A percentile compares a stretch with the other conserved stretches of the same genome.
These are phyloP conservation scores for Kwoniella heveanensis DNA, from an alignment of 768 basidiomycete species.

Conservation along the genomic window DNA sequence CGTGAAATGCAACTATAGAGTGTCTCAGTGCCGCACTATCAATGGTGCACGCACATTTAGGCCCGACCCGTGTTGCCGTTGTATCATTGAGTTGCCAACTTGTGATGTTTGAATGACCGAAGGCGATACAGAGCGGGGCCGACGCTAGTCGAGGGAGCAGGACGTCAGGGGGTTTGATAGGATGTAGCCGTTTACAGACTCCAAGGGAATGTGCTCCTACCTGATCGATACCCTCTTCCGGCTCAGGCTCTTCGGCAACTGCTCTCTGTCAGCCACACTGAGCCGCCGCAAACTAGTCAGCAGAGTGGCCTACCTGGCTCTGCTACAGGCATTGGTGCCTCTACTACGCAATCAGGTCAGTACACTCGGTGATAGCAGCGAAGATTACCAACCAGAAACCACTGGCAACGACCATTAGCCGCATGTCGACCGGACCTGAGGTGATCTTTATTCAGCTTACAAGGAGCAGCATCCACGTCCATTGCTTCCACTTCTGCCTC, in stretches of 20 bases:
- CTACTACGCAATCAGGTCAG: constrained; percentile 5
- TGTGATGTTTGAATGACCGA: constrained; percentile 5
- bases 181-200: too few species aligned
- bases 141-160: not conserved
- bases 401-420: not conserved
- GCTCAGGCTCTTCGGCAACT: not conserved
- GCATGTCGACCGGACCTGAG: too few species aligned
- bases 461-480: constrained; percentile 5
- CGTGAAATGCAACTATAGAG: constrained; percentile 18
- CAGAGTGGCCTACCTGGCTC: not conserved
- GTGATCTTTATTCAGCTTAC: too few species aligned
- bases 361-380: not conserved
- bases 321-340: constrained; percentile 1
- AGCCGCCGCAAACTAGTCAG: not conserved
- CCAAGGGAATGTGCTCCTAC: too few species aligned
- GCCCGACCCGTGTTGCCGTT: not conserved
- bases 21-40: constrained; percentile 13
- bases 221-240: not conserved
- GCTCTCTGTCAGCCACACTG: not conserved
- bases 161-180: too few species aligned
- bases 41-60: constrained; percentile 14
- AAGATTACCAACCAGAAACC: not conserved
- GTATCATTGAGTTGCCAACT: too few species aligned
- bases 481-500: constrained; percentile 25
- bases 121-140: constrained; percentile 5